A percentile compares a stretch with the other conserved stretches of the same genome.
phyloP scores from a whole-genome alignment of 108 stramenopile species.

The Aurantiochytrium sp. region DNA sequence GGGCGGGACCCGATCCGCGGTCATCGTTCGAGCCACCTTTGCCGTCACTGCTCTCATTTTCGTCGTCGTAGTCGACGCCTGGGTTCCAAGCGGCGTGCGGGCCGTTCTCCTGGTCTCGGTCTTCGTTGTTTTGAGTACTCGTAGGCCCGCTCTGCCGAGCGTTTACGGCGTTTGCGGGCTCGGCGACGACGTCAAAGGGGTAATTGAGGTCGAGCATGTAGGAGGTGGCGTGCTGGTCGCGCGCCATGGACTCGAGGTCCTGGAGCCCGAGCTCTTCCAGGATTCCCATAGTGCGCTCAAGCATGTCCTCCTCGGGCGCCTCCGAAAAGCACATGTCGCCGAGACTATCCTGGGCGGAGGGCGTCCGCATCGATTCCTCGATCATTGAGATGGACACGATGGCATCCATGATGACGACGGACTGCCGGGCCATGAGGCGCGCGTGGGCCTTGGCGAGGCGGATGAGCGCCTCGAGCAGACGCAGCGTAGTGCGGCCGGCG shows the following conservation, averaged over 20 bases:
- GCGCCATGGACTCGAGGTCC: not conserved
- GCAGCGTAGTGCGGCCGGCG: constrained; percentile 73
- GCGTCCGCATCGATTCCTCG: not conserved
- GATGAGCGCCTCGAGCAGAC: constrained; percentile 86
- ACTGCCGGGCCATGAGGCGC: constrained; percentile 78
- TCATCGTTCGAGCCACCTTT: no score
- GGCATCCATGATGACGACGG: constrained; percentile 17
- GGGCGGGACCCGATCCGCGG: no score
- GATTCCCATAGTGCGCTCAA: not conserved
- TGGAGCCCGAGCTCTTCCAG: not conserved
- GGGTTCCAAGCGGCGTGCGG: no score
- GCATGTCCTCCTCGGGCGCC: constrained; percentile 7
- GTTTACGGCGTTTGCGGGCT: not conserved
- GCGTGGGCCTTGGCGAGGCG: constrained; percentile 91
- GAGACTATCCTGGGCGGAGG: not conserved
- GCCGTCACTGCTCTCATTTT: no score
- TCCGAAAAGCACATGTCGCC: not conserved
- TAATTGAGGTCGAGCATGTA: not conserved
- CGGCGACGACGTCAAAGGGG: not conserved
- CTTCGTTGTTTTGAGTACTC: not conserved
- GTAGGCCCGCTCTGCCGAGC: not conserved
- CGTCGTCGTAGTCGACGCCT: no score
- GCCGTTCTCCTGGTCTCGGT: not conserved
- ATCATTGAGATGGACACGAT: not conserved
- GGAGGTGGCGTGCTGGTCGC: not conserved